Evolutionary conservation across 1,284 basidiomycete species (phyloP).

Genomic region (Ustilago esculenta): DNA sequence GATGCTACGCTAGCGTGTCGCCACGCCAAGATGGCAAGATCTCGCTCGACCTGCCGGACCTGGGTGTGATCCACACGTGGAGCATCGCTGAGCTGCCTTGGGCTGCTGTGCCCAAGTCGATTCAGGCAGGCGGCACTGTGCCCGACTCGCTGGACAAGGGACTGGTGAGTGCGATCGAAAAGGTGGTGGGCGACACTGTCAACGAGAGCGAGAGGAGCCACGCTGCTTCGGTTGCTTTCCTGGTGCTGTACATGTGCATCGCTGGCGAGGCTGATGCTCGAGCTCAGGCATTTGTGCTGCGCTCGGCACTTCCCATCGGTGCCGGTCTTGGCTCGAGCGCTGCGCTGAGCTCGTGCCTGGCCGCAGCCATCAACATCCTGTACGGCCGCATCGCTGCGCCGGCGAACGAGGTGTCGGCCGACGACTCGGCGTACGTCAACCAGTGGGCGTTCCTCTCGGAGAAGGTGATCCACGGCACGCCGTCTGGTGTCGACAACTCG

Average conservation of each 20-base stretch:
- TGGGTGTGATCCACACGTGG: conserved; percentile 85
- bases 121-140: conserved; percentile 69
- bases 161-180: conserved; percentile 46
- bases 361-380: conserved; percentile 77
- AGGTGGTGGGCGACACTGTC: conserved; percentile 51
- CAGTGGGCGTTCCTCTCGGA: conserved; percentile 93
- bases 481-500: conserved; percentile 96
- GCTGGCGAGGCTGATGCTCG: conserved; percentile 73
- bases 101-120: conserved; percentile 71
- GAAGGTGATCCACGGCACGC: conserved; percentile 96
- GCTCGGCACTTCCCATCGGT: conserved; percentile 96
- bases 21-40: conserved; percentile 80
- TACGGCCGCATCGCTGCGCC: conserved; percentile 72
- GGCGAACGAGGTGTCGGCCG: conserved; percentile 2
- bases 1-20: conserved; percentile 87
- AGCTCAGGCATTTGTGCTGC: conserved; percentile 80
- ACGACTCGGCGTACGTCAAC: conserved; percentile 81
- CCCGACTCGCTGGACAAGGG: conserved; percentile 69
- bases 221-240: conserved; percentile 81
- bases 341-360: conserved; percentile 87
- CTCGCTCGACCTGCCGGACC: conserved; percentile 82
- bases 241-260: conserved; percentile 92
- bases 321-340: conserved; percentile 97
- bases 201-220: conserved; percentile 67
- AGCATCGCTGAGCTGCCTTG: conserved; percentile 82